phyloP scores from a whole-genome alignment of 2,329 filamentous ascomycete genomes.

The Epichloe glyceriae region DNA sequence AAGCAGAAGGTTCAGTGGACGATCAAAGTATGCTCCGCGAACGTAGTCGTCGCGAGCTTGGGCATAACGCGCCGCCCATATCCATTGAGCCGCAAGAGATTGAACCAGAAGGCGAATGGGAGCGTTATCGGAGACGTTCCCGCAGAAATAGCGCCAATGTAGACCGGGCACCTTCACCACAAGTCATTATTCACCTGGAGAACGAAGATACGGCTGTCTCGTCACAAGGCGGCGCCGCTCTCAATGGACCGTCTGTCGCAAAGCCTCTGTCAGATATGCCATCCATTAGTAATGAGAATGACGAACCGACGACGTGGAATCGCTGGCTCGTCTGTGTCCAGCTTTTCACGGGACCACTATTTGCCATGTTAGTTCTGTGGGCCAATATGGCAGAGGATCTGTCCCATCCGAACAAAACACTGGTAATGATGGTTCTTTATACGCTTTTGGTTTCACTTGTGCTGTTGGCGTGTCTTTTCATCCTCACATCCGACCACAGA shows the following conservation, averaged over 20 bases:
- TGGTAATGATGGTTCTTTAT: constrained; percentile 46
- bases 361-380: constrained; percentile 67
- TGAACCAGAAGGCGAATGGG: constrained; percentile 42
- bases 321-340: constrained; percentile 82
- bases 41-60: constrained; percentile 14
- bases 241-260: constrained; percentile 1
- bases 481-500: constrained; percentile 53
- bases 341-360: constrained; percentile 74
- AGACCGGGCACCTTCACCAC: constrained; percentile 5
- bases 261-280: constrained; percentile 21
- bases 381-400: constrained; percentile 49
- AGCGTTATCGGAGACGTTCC: constrained; percentile 41
- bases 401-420: constrained; percentile 33
- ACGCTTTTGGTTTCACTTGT: constrained; percentile 58
- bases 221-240: not conserved
- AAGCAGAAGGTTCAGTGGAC: constrained; percentile 16
- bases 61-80: constrained; percentile 21
- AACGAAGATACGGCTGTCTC: constrained; percentile 11
- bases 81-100: constrained; percentile 22
- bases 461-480: constrained; percentile 51
- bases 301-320: constrained; percentile 57
- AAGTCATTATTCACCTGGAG: constrained; percentile 5
- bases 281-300: constrained; percentile 20
- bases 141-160: constrained; percentile 14
- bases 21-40: constrained; percentile 18